Evolutionary conservation across 495 filamentous ascomycete species (phyloP), one percentile per base, ranked within the genome.

Genomic region (Aspergillus leporis): DNA sequence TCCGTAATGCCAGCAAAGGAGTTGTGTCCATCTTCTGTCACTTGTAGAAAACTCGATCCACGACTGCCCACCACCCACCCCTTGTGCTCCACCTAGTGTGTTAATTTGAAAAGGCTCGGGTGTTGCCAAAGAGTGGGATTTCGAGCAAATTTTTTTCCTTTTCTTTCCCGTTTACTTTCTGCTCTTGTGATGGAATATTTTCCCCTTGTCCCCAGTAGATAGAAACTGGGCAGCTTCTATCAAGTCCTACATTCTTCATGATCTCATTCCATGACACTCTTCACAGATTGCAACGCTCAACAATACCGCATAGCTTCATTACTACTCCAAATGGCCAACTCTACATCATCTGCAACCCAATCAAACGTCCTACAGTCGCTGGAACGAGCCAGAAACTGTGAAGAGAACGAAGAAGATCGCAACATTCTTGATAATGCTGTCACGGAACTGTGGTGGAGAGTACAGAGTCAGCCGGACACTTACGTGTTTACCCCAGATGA

Each of bases 401-500:
- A 83, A 48, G 85, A 85, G 43, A 82, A 79, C 30, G 71, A 78
- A 14, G 64, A 78, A n/a, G 79, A 90, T 64, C 71, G 78, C 2
- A 62, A 69, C 18, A 76, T 81, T 38, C 81, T 94, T 23, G 82
- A 87, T 57, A 60, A 62, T 25, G 83, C 83, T 22, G 70, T 91
- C 21, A 58, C 63, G 3, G 76, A 81, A 25, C 76, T 92, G 49
- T 91, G 88, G 89, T 63, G 58, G 7, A 85, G 79, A 56, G 75
- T 94, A 25, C 61, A 84, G 53, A 74, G 74, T 5, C 71, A 85
- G 38, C 87, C 85, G 5, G 71, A 81, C n/a, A 69, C 69, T 8
- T 92, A 91, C 69, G 65, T 92, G 16, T 83, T 93, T 71, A 82
- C 71, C 10, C 75, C 78, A 53, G 81, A 89, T 63, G 89, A 94